Evolutionary conservation across 345 rosid species (phyloP).

Genomic region (Gossypium herbaceum): DNA sequence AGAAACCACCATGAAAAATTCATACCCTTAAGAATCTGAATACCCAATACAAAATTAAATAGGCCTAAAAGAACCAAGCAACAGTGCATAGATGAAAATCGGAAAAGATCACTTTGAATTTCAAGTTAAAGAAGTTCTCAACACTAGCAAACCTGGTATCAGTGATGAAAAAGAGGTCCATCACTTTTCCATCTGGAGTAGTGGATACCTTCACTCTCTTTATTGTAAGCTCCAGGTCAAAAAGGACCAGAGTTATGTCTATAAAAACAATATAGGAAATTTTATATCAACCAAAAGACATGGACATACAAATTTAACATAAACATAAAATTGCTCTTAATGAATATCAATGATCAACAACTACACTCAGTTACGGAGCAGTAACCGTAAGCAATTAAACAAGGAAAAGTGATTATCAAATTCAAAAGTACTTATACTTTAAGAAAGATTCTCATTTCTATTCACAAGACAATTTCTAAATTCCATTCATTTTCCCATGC

Average conservation of each 20-base stretch:
- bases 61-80: neutral
- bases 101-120: neutral
- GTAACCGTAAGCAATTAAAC: neutral
- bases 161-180: slow-evolving; percentile 66
- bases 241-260: slow-evolving; percentile 67
- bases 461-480: neutral
- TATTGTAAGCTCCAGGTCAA: slow-evolving; percentile 59
- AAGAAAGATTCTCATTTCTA: neutral
- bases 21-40: neutral
- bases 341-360: neutral
- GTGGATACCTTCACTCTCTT: slow-evolving; percentile 65
- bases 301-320: neutral
- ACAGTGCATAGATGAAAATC: neutral
- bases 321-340: neutral
- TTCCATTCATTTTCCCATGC: neutral
- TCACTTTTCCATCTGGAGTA: slow-evolving; percentile 65
- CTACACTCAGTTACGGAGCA: neutral
- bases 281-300: neutral
- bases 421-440: neutral
- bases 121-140: neutral
- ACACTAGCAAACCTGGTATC: slow-evolving; percentile 56
- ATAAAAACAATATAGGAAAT: neutral
- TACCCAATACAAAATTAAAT: neutral
- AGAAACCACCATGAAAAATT: neutral
- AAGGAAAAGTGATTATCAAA: neutral